These are phyloP conservation scores for Herpetomonas muscarum DNA, from an alignment of 208 protist species.

Conservation along the genomic window DNA sequence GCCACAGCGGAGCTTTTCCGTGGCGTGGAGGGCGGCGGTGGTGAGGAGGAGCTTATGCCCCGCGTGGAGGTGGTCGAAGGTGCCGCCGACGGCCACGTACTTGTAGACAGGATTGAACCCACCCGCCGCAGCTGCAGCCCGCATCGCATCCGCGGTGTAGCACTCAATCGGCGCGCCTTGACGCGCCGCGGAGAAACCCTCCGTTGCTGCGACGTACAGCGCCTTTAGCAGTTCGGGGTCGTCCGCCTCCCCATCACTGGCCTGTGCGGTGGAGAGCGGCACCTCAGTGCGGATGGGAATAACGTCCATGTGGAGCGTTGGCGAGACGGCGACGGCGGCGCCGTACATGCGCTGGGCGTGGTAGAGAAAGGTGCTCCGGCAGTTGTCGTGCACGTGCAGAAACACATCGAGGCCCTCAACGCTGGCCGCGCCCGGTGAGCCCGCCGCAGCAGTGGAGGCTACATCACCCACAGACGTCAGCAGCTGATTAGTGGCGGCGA, in stretches of 20 bases:
- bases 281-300: constrained; percentile 18
- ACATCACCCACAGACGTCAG: constrained; percentile 1
- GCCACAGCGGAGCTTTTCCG: constrained; percentile 59
- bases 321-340: constrained; percentile 31
- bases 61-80: constrained; percentile 87
- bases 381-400: constrained; percentile 41
- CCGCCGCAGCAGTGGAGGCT: neutral
- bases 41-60: constrained; percentile 88
- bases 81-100: constrained; percentile 85
- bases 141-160: neutral
- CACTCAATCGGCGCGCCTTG: constrained; percentile 9
- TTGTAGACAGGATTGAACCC: constrained; percentile 60
- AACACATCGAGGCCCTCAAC: constrained; percentile 29
- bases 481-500: neutral
- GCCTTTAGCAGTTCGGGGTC: too few species aligned
- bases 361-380: constrained; percentile 51
- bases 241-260: too few species aligned
- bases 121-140: constrained; percentile 10
- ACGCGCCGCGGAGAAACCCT: neutral
- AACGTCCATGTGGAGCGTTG: constrained; percentile 44
- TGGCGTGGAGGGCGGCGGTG: constrained; percentile 57
- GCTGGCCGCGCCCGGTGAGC: neutral
- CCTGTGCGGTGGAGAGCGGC: too few species aligned
- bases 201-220: too few species aligned
- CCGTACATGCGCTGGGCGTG: constrained; percentile 65